Percentiles rank a stretch among this genome's conserved stretches.
Conservation (phyloP, 352 stramenopile genomes). For the Pythium plurisporium region DNA sequence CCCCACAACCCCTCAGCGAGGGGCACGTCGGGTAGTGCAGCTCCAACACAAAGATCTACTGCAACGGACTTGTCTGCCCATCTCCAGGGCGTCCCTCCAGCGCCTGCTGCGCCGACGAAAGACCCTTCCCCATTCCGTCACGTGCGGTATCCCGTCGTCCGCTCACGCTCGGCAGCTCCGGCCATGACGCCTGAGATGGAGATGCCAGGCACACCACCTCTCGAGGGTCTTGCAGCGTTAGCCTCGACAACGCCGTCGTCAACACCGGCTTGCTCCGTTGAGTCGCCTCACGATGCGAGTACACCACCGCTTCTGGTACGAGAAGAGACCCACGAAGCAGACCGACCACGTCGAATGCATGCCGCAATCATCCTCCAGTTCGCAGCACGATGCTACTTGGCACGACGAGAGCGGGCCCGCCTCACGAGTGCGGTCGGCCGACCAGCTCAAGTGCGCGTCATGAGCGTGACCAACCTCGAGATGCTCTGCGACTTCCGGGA, state of each 20-base stretch:
- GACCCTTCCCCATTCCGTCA: conserved; percentile 11
- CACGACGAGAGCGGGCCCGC: conserved; percentile 22
- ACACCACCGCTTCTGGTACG: conserved; percentile 7
- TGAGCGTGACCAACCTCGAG: conserved; percentile 40
- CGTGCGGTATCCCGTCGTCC: conserved; percentile 14
- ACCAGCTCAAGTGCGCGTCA: conserved; percentile 57
- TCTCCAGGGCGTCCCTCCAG: no score
- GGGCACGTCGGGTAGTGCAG: not conserved
- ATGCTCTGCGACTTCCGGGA: conserved; percentile 79
- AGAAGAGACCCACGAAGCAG: conserved; percentile 29
- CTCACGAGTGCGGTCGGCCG: conserved; percentile 46
- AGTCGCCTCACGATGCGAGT: not conserved
- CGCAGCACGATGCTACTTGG: conserved; percentile 32
- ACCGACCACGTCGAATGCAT: conserved; percentile 29
- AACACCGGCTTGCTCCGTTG: not conserved
- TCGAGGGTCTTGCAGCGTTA: conserved; percentile 7
- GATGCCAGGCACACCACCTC: conserved; percentile 65
- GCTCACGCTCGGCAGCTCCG: not conserved
- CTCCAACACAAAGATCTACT: no score
- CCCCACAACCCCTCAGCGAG: not conserved
- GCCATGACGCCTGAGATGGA: conserved; percentile 18
- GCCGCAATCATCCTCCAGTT: conserved; percentile 38
- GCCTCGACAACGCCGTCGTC: not conserved
- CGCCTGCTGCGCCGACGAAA: no score
- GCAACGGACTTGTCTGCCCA: not conserved